Base-by-base conservation (phyloP, 2,329 filamentous ascomycete species). In the Pseudogymnoascus sp. region DNA sequence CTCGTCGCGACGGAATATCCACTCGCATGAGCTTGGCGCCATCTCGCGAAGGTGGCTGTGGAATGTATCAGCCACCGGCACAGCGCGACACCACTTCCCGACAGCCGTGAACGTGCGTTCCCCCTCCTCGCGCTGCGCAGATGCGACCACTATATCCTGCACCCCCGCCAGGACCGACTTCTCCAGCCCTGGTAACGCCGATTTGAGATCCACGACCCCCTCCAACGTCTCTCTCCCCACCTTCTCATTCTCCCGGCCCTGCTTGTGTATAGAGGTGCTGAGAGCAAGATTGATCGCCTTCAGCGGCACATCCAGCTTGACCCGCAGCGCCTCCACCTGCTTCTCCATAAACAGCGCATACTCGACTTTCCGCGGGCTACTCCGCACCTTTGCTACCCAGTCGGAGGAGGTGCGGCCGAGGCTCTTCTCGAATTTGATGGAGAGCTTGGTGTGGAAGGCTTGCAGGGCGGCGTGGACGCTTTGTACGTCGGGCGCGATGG, bases 261-360 rank as follows among this genome's bases (percentile, higher is more conserved):
- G 50, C 11, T 56, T 56, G 50, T 56, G 50, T 7, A 19, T 33
- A 4, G 50, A n/a, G 26, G 33, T 19, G 3, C 50, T n/a, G n/a
- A 56, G 50, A 33, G 50, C 50, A 19, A 56, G 50, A 33, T 33
- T 56, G 0, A 56, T 56, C 29, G 50, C 50, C 50, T 56, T 56
- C 6, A 56, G 17, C 4, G 50, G 50, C 50, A 56, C 50, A 33
- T 56, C 50, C 1, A 56, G 50, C 17, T 19, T 56, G 10, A 56
- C 2, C n/a, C 50, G n/a, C n/a, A 56, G 9, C n/a, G 50, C 50
- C 11, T 56, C 50, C 5, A 56, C 50, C n/a, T 56, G 50, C n/a
- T 56, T 56, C 26, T 56, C 50, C 50, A 56, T 56, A 15, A 56
- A 56, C 26, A 56, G 50, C 26, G 50, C 50, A 56, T 56, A 56